Evolutionary conservation across 2,329 filamentous ascomycete genomes (phyloP).

Genomic region (Tolypocladium pustulatum): DNA sequence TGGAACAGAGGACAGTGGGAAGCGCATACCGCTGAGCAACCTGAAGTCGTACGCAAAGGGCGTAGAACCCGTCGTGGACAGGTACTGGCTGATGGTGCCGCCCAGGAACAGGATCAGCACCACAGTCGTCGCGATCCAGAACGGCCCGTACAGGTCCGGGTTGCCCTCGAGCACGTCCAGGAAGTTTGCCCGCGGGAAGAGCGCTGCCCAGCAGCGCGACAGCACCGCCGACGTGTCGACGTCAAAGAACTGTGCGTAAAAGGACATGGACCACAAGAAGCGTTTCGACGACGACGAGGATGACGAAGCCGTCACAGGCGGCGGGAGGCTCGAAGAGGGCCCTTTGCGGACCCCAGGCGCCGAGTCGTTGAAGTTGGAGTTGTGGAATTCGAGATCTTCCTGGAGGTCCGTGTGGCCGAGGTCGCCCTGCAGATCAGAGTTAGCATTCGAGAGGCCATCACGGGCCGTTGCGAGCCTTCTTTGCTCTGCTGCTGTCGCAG

Average conservation of each 20-base stretch:
- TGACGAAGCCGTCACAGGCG: conserved; percentile 42
- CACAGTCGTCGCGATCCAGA: conserved; percentile 98
- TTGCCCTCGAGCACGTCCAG: conserved; percentile 95
- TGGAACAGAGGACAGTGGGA: too few species aligned
- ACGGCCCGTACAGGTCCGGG: conserved; percentile 89
- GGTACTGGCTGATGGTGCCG: conserved; percentile 87
- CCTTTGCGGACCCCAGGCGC: conserved; percentile 37
- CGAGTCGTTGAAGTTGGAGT: conserved; percentile 67
- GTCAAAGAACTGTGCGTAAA: conserved; percentile 98
- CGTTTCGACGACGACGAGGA: conserved; percentile 54
- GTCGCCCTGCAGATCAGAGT: conserved; percentile 57
- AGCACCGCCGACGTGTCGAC: conserved; percentile 90
- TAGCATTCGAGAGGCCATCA: not conserved
- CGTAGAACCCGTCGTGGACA: conserved; percentile 55
- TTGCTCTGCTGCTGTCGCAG: not conserved
- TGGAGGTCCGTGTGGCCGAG: conserved; percentile 96
- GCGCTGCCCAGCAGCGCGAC: conserved; percentile 74
- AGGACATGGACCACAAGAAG: conserved; percentile 83
- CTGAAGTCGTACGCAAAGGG: conserved; percentile 89
- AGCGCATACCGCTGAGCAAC: conserved; percentile 61
- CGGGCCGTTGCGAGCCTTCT: not conserved
- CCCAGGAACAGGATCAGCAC: conserved; percentile 92
- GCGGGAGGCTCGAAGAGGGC: conserved; percentile 41
- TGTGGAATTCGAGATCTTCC: conserved; percentile 98
- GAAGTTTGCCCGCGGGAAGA: conserved; percentile 89